These are phyloP conservation scores for Clonostachys chloroleuca DNA, from an alignment of 2,329 filamentous ascomycete genomes.

Conservation along the genomic window DNA sequence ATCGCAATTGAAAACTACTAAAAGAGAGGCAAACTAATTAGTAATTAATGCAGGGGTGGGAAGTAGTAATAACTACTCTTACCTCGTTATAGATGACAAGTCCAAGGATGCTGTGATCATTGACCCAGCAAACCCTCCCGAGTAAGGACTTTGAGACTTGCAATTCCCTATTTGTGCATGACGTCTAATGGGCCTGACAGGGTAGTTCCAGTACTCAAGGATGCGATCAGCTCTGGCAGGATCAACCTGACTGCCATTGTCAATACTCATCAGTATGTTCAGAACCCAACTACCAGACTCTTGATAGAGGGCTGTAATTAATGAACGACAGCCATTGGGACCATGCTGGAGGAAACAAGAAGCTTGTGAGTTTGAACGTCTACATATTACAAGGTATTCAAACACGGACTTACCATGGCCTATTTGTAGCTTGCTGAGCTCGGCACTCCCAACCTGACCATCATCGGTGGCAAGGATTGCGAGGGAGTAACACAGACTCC, in stretches of 20 bases:
- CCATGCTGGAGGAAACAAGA: slow-evolving; percentile 86
- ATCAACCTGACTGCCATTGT: slow-evolving; percentile 87
- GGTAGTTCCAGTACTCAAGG: slow-evolving; percentile 62
- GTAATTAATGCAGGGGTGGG: slow-evolving; percentile 59
- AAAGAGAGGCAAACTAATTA: background rate
- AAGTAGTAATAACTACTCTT: slow-evolving; percentile 78
- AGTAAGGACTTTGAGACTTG: slow-evolving; percentile 47
- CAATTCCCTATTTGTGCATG: background rate
- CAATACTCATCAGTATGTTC: slow-evolving; percentile 92
- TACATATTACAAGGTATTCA: background rate
- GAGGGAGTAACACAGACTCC: slow-evolving; percentile 75
- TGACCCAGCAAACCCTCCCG: slow-evolving; percentile 73
- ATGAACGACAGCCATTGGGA: slow-evolving; percentile 72
- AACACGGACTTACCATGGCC: slow-evolving; percentile 1
- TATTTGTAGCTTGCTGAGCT: slow-evolving; percentile 31
- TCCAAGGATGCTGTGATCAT: slow-evolving; percentile 73
- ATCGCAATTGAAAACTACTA: background rate
- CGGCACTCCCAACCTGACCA: slow-evolving; percentile 58
- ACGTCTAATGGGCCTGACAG: slow-evolving; percentile 24
- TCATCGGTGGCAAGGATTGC: slow-evolving; percentile 88
- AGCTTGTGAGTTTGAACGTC: slow-evolving; percentile 56
- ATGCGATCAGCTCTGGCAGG: slow-evolving; percentile 63
- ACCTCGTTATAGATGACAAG: slow-evolving; percentile 74
- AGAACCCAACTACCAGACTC: background rate
- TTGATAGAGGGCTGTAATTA: background rate